Base-by-base conservation (phyloP, 2,329 filamentous ascomycete species). In the Apiospora phragmitis region DNA sequence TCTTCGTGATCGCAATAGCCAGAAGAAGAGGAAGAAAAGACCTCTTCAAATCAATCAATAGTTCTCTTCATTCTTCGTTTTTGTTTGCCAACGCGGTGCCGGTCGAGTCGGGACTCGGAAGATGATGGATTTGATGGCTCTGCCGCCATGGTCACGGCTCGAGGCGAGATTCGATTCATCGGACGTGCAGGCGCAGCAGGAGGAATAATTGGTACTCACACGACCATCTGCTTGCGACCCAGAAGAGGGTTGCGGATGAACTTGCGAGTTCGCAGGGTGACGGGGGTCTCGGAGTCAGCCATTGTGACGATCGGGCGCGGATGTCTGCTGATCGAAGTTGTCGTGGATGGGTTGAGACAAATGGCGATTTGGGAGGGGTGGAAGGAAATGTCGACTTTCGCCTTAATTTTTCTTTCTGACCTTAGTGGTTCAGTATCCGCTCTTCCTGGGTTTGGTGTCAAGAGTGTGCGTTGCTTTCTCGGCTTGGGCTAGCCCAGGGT, bases 231-330 rank as follows among this genome's bases (percentile, higher is more conserved):
- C 91, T 97, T 97, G 86, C 95, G 93, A 85, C 93, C 94, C 84
- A 99, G 92, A 83, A 99, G 94, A 86, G 96, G 94, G 92, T 99
- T 99, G 90, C 95, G 94, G 89, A 98, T 97, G 93, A 99, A 99
- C 91, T 98, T 98, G 93, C 96, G 95, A 87, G 96, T 99, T 89
- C 96, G 91, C 88, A 95, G 88, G 82, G 92, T 94, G 84, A 94
- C 92, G 83, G 92, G 87, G 80, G 86, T 86, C 84, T 94, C 92
- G 83, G 87, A 86, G 87, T 95, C 93, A 87, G 95, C 93, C 95
- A 98, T 97, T 86, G 87, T 97, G 88, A 87, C 87, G 86, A 74
- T 76, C 74, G 71, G 70, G 70, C 69, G 70, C 69, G 65, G 29
- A 26, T 45, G 66, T 65, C 71, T 77, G 69, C 71, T 76, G 75